Percentiles rank a stretch among this genome's conserved stretches.
These are phyloP conservation scores for Lagenidium sp. DNA, from an alignment of 352 stramenopile species.

Conservation along the genomic window DNA sequence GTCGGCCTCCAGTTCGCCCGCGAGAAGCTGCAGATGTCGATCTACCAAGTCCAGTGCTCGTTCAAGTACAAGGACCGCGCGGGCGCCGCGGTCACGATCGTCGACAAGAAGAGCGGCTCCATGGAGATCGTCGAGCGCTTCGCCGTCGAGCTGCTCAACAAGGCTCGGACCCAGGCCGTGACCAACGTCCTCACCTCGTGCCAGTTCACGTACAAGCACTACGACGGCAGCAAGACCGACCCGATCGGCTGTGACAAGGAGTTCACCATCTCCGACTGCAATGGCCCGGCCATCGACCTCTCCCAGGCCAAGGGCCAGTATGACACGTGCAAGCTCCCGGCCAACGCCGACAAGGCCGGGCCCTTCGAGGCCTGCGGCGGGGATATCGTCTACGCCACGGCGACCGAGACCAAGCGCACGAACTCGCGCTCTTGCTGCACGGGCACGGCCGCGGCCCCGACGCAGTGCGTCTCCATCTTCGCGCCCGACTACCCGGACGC, in stretches of 20 bases:
- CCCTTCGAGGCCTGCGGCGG: conserved; percentile 35
- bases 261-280: conserved; percentile 47
- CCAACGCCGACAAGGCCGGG: conserved; percentile 12
- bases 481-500: not conserved
- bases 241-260: conserved; percentile 21
- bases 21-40: conserved; percentile 23
- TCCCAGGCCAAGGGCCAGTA: conserved; percentile 24
- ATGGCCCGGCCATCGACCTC: conserved; percentile 29
- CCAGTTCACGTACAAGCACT: conserved; percentile 31
- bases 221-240: conserved; percentile 2
- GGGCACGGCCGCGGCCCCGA: not conserved
- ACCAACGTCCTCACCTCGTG: conserved; percentile 37
- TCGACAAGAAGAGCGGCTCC: conserved; percentile 17
- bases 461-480: not conserved
- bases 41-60: conserved; percentile 29
- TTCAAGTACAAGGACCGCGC: conserved; percentile 12
- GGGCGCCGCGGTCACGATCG: conserved; percentile 10
- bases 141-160: conserved; percentile 34
- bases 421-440: not conserved
- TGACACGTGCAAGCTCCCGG: conserved; percentile 21
- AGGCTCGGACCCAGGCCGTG: conserved; percentile 20
- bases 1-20: conserved; percentile 22
- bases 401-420: not conserved
- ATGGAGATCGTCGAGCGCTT: conserved; percentile 39
- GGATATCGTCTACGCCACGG: conserved; percentile 11